Conservation (phyloP, 164 flowering plant genomes). For the Vitis riparia region DNA sequence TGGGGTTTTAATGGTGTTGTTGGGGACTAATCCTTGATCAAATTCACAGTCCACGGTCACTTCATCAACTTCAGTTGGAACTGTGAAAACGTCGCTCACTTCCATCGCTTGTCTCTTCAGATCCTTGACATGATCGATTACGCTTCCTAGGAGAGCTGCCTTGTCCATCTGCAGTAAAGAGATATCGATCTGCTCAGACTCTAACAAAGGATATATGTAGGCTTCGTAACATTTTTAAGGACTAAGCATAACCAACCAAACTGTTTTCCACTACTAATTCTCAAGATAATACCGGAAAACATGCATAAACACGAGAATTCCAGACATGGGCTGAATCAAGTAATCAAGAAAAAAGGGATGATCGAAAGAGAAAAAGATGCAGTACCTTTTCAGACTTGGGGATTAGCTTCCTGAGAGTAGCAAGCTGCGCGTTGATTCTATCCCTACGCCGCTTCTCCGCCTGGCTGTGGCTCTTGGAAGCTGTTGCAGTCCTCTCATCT, state of each 20-base stretch:
- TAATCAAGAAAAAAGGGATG: no score
- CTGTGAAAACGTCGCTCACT: constrained; percentile 26
- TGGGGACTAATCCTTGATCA: constrained; percentile 4
- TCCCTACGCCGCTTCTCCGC: constrained; percentile 86
- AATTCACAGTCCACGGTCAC: constrained; percentile 37
- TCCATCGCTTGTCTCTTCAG: constrained; percentile 61
- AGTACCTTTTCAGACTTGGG: constrained; percentile 73
- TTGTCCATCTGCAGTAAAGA: constrained; percentile 74
- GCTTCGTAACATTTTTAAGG: no score
- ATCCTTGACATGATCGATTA: constrained; percentile 67
- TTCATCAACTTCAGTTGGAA: constrained; percentile 74
- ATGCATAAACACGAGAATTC: neutral
- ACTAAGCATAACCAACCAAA: no score
- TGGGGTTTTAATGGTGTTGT: neutral
- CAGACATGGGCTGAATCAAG: neutral
- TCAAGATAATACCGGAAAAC: no score
- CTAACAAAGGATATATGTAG: no score
- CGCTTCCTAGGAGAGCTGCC: constrained; percentile 76
- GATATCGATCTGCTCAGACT: neutral
- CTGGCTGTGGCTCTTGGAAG: constrained; percentile 69
- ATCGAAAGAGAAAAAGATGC: constrained; percentile 3
- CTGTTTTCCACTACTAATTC: no score
- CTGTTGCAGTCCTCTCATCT: constrained; percentile 27
- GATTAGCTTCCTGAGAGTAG: constrained; percentile 58
- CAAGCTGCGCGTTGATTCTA: constrained; percentile 69